Conservation (phyloP, 2,329 filamentous ascomycete genomes). For the Parastagonospora avenae region DNA sequence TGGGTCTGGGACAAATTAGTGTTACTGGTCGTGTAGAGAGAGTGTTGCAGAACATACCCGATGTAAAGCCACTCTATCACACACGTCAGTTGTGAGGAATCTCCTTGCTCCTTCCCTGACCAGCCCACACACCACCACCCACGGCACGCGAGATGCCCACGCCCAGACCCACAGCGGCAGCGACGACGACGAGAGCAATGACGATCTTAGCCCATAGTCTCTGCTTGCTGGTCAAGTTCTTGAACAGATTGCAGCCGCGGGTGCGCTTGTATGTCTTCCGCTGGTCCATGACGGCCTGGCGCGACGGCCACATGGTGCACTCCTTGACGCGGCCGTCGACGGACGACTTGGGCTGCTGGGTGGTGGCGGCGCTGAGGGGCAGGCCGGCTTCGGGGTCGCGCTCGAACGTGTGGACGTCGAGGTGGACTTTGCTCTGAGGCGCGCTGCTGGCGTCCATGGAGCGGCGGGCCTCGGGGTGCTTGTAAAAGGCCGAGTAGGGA, state of each 20-base stretch:
- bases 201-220: conserved; percentile 52
- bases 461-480: conserved; percentile 50
- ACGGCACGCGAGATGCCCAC: conserved; percentile 57
- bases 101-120: conserved; percentile 44
- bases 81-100: conserved; percentile 35
- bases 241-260: conserved; percentile 49
- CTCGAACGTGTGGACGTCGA: conserved; percentile 40
- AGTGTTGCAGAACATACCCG: conserved; percentile 8
- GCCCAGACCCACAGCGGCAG: conserved; percentile 54
- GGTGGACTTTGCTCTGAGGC: conserved; percentile 38
- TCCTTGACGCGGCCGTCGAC: conserved; percentile 53
- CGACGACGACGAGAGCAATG: conserved; percentile 53
- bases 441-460: conserved; percentile 44
- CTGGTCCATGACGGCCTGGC: conserved; percentile 53
- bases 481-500: conserved; percentile 55
- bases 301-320: conserved; percentile 59
- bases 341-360: conserved; percentile 45
- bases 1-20: conserved; percentile 3
- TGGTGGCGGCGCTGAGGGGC: conserved; percentile 47
- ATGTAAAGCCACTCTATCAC: conserved; percentile 8
- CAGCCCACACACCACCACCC: conserved; percentile 54
- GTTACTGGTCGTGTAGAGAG: background rate
- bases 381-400: conserved; percentile 48
- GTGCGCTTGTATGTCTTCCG: conserved; percentile 46
- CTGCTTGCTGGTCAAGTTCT: conserved; percentile 50